Evolutionary conservation across 352 stramenopile genomes (phyloP).

Genomic region (Peronosclerospora sorghi): DNA sequence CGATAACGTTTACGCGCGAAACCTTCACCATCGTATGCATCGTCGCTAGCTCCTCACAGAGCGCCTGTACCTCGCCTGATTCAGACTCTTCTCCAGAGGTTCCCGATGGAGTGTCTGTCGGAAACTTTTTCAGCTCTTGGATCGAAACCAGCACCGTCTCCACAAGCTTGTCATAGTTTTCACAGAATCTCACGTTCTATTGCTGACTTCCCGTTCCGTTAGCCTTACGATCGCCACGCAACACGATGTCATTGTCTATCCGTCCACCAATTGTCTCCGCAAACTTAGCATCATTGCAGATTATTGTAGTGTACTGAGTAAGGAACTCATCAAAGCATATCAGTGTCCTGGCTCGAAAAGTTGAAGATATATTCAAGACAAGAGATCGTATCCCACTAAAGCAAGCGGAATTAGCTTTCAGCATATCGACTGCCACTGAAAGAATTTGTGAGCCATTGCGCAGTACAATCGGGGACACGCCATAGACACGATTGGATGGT

Average conservation of each 20-base stretch:
- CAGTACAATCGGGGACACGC: conserved; percentile 41
- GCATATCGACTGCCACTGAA: conserved; percentile 18
- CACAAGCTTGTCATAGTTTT: conserved; percentile 57
- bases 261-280: conserved; percentile 16
- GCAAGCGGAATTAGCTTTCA: conserved; percentile 21
- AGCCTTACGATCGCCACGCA: background rate
- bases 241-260: background rate
- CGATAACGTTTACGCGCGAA: conserved; percentile 59
- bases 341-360: conserved; percentile 21
- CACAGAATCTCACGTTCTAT: conserved; percentile 32
- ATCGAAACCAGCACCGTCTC: conserved; percentile 70
- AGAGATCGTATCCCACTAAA: conserved; percentile 26
- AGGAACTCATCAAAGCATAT: conserved; percentile 28
- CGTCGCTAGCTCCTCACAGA: conserved; percentile 39
- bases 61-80: conserved; percentile 14
- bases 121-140: conserved; percentile 60
- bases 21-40: conserved; percentile 50
- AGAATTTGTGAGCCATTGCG: conserved; percentile 4
- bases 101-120: conserved; percentile 9
- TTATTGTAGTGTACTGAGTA: conserved; percentile 13
- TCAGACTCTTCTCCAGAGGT: conserved; percentile 5
- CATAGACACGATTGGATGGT: conserved; percentile 44
- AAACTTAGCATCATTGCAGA: conserved; percentile 28
- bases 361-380: conserved; percentile 14
- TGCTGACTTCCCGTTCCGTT: conserved; percentile 12